phyloP scores from a whole-genome alignment of 2,329 filamentous ascomycete genomes.

The Aspergillus flavus region DNA sequence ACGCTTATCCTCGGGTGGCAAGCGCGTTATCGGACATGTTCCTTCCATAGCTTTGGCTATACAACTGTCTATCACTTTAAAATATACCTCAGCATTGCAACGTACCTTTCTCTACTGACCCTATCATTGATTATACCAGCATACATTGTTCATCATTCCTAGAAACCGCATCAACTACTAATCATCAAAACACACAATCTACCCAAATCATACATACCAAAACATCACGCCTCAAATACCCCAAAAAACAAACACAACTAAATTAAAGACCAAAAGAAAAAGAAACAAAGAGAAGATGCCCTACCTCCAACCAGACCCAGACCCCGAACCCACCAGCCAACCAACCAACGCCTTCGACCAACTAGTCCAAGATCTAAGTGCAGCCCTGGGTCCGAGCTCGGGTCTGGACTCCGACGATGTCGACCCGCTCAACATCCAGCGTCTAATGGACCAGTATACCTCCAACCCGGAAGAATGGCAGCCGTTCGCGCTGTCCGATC shows the following conservation, averaged over 20 bases:
- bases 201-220: background rate
- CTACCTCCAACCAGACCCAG: constrained; percentile 28
- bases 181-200: background rate
- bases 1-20: constrained; percentile 27
- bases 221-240: background rate
- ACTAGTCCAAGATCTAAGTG: constrained; percentile 73
- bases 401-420: constrained; percentile 82
- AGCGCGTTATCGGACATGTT: constrained; percentile 10
- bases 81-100: background rate
- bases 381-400: constrained; percentile 75
- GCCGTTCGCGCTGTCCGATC: constrained; percentile 73
- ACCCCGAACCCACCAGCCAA: constrained; percentile 9
- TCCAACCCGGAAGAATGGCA: constrained; percentile 72
- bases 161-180: background rate
- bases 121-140: background rate
- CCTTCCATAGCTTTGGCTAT: background rate
- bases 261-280: background rate
- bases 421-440: constrained; percentile 70
- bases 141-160: background rate
- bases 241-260: background rate
- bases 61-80: background rate
- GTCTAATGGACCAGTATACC: constrained; percentile 73
- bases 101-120: background rate
- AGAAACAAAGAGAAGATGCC: constrained; percentile 31
- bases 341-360: constrained; percentile 58